These are phyloP conservation scores for Malassezia vespertilionis DNA, from an alignment of 1,284 basidiomycete species.

Conservation along the genomic window DNA sequence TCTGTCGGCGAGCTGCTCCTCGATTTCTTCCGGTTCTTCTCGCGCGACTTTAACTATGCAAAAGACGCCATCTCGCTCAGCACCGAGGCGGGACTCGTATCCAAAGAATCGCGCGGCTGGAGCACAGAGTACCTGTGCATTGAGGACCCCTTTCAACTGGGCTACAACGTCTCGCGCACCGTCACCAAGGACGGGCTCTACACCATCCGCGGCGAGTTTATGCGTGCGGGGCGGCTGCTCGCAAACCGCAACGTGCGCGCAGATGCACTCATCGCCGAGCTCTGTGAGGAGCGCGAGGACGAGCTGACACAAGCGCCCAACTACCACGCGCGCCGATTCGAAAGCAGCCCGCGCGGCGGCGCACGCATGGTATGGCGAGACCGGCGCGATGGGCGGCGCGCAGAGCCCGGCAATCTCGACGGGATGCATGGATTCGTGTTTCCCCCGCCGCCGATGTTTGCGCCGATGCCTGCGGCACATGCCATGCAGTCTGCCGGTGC, in stretches of 20 bases:
- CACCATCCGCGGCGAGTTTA: conserved; percentile 94
- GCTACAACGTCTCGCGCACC: conserved; percentile 90
- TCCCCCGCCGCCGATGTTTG: conserved; percentile 3
- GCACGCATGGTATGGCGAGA: not conserved
- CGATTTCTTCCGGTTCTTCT: conserved; percentile 95
- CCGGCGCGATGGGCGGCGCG: not conserved
- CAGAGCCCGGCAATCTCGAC: conserved; percentile 1
- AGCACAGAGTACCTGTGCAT: conserved; percentile 60
- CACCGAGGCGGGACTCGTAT: conserved; percentile 62
- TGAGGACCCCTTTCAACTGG: conserved; percentile 81
- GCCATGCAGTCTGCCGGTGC: conserved; percentile 30
- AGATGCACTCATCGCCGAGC: conserved; percentile 33
- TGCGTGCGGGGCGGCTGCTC: conserved; percentile 68
- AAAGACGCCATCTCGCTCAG: conserved; percentile 82
- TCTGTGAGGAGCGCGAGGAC: conserved; percentile 45
- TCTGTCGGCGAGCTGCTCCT: conserved; percentile 89
- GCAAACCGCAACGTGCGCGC: conserved; percentile 30
- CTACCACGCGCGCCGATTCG: conserved; percentile 10
- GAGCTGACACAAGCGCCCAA: conserved; percentile 41
- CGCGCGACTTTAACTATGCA: conserved; percentile 83
- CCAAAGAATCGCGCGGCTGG: conserved; percentile 87
- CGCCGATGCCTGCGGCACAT: not conserved
- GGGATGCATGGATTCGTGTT: conserved; percentile 13
- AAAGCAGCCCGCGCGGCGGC: conserved; percentile 6
- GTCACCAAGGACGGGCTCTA: conserved; percentile 93